phyloP scores from a whole-genome alignment of 2,329 filamentous ascomycete species.

The Ceratocystis cubensis region DNA sequence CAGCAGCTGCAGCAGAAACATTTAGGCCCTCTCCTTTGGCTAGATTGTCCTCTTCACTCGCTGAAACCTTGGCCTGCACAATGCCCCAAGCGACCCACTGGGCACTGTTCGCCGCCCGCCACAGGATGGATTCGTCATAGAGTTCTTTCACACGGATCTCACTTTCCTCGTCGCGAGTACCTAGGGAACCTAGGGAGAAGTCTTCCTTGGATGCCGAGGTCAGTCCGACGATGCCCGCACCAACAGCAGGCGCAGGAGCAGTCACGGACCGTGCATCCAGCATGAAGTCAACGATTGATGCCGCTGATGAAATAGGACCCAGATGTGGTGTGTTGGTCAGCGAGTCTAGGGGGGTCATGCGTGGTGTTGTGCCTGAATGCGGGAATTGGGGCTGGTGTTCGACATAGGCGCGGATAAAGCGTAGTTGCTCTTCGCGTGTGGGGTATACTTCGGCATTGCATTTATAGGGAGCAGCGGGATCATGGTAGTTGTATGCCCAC shows the following conservation, averaged over 20 bases:
- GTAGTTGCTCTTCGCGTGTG: constrained; percentile 63
- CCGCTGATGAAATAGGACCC: constrained; percentile 31
- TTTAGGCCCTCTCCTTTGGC: not conserved
- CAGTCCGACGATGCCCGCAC: constrained; percentile 34
- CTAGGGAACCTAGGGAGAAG: constrained; percentile 27
- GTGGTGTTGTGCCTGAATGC: constrained; percentile 40
- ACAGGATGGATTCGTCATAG: constrained; percentile 66
- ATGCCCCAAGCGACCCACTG: constrained; percentile 96
- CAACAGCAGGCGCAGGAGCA: constrained; percentile 25
- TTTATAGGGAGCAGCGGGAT: constrained; percentile 47
- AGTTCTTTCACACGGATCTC: constrained; percentile 59
- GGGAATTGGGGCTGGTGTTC: constrained; percentile 61
- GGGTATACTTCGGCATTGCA: constrained; percentile 65
- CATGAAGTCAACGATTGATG: constrained; percentile 59
- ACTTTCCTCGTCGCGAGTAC: constrained; percentile 46
- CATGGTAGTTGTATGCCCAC: constrained; percentile 97
- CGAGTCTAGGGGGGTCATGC: constrained; percentile 35
- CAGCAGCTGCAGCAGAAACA: constrained; percentile 5
- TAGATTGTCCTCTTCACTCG: constrained; percentile 25
- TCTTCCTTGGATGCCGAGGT: constrained; percentile 40
- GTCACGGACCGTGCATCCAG: constrained; percentile 58
- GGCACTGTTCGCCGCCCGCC: constrained; percentile 77
- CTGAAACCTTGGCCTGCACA: constrained; percentile 69
- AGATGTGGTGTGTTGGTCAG: constrained; percentile 30
- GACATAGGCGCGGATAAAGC: constrained; percentile 78